Conservation (phyloP, 2,329 filamentous ascomycete species). For the Talaromyces albobiverticillius region DNA sequence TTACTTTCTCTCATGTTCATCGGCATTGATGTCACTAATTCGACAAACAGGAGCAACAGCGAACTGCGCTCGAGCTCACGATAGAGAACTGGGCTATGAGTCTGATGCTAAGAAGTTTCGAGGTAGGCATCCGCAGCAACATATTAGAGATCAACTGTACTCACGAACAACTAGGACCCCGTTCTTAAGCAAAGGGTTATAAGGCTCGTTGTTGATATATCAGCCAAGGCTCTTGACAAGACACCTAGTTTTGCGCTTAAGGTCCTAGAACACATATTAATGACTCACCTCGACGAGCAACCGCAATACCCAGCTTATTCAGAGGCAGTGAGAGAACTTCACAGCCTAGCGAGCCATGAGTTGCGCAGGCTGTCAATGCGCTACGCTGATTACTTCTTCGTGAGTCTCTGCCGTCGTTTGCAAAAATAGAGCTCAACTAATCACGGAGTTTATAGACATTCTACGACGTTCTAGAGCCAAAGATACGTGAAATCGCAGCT, state of each 20-base stretch:
- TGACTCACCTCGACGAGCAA: constrained; percentile 72
- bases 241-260: constrained; percentile 80
- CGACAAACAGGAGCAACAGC: constrained; percentile 33
- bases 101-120: constrained; percentile 40
- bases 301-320: constrained; percentile 71
- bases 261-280: constrained; percentile 85
- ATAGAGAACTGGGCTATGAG: constrained; percentile 42
- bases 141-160: constrained; percentile 10
- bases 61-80: constrained; percentile 35
- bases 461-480: constrained; percentile 80
- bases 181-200: constrained; percentile 77
- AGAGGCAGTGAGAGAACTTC: constrained; percentile 85
- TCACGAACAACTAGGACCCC: constrained; percentile 59
- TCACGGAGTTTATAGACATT: constrained; percentile 57
- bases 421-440: constrained; percentile 15
- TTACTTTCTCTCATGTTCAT: not conserved
- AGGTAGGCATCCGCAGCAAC: constrained; percentile 24
- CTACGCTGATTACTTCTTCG: constrained; percentile 85
- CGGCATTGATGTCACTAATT: not conserved
- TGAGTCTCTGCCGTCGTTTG: constrained; percentile 35
- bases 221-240: constrained; percentile 73
- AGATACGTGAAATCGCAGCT: constrained; percentile 74
- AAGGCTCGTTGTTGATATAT: constrained; percentile 80
- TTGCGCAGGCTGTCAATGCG: constrained; percentile 83
- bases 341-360: constrained; percentile 80